Base-by-base conservation (phyloP, 805 yeast species). In the Pichia nakasei region DNA sequence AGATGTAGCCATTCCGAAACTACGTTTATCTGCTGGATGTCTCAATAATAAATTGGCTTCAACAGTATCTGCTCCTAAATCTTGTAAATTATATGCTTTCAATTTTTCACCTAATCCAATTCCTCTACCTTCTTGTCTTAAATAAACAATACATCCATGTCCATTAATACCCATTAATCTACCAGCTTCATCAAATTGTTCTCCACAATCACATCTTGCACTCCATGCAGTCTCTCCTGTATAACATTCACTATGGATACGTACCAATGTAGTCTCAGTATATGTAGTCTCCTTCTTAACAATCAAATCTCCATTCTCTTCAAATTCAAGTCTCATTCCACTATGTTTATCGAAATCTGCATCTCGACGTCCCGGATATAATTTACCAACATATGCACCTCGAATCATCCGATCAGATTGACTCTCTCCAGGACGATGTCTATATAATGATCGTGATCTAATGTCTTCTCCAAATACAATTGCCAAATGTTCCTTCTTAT, bases 171-270 rank as follows among this genome's bases (percentile, higher is more conserved):
- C 95, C 91, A 93, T 93, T 36, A 87, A 63, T 49, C 94, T 73
- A 9, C 97, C 98, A 2, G 97, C 97, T 64, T 94, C 96, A 63
- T 93, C 97, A 56, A 93, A 85, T 67, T 93, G 99, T 64, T 93
- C 99, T 19, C 99, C 99, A 66, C 99, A 93, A 64, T 93, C 99
- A 64, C 99, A 93, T 44, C 99, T 75, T 1, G 99, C 97, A 46
- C 91, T 80, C 98, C 99, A 93, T 9, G 97, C 97, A 1, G 97
- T 93, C 60, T 93, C 99, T 3, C 99, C 99, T 0, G 99, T 93
- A 67, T 91, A 93, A 64, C 99, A 93, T 60, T 93, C 99, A 3
- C 95, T 84, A 60, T 93, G 99, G 52, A 93, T 88, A 48, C 99
- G 72, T 4, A 84, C 95, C 49, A 91, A 64, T 1, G 82, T 79